A percentile compares a stretch with the other conserved stretches of the same genome.
Evolutionary conservation across 805 yeast genomes (phyloP).

Genomic region (Dipodascus albidus): DNA sequence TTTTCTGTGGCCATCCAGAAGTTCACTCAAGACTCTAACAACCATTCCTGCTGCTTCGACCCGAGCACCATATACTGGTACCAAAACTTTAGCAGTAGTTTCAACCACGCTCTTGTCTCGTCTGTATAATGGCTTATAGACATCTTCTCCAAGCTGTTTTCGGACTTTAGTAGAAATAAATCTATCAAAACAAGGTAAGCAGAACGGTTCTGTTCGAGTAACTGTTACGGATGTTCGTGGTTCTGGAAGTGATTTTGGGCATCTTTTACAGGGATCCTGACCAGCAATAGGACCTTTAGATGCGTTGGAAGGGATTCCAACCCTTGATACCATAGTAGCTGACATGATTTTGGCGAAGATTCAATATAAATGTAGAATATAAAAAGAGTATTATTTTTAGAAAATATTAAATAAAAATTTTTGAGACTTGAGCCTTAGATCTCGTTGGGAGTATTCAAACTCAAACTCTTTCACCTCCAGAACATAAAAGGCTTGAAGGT

Average conservation of each 20-base stretch:
- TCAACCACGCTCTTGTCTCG: not conserved
- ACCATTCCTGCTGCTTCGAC: constrained; percentile 1
- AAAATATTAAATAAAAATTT: too few species aligned
- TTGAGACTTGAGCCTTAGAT: too few species aligned
- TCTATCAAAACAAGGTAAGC: not conserved
- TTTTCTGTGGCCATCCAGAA: constrained; percentile 1
- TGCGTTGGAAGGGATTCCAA: not conserved
- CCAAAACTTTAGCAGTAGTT: not conserved
- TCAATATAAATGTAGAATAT: too few species aligned
- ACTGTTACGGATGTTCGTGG: not conserved
- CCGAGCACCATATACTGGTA: not conserved
- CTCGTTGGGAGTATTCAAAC: too few species aligned
- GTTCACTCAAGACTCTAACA: not conserved
- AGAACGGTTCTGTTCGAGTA: not conserved
- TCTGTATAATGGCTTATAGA: not conserved
- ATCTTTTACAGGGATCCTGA: constrained; percentile 1
- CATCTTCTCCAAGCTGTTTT: not conserved
- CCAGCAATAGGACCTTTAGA: not conserved
- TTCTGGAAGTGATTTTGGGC: not conserved
- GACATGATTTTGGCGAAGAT: not conserved
- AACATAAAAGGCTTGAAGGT: too few species aligned
- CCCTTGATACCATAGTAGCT: not conserved
- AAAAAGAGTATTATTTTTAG: not conserved
- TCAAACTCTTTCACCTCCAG: too few species aligned
- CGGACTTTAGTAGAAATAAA: not conserved